Conservation (phyloP, 495 filamentous ascomycete genomes). For the Talaromyces ruber region DNA sequence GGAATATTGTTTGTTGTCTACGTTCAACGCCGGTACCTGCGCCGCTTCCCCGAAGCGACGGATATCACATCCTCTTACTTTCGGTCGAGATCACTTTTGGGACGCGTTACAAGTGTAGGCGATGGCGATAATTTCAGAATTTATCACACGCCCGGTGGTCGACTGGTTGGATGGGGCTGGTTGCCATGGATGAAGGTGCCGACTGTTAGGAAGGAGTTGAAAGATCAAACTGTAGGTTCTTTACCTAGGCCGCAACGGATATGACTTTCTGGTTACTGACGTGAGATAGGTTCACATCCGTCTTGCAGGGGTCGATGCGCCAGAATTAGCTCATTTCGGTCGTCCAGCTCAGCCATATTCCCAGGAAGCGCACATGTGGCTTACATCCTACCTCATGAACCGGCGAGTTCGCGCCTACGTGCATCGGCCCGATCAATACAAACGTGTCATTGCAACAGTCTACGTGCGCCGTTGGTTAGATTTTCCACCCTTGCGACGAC, state of each 20-base stretch:
- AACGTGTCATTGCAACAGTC: slow-evolving; percentile 79
- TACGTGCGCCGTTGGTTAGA: slow-evolving; percentile 57
- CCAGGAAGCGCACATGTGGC: slow-evolving; percentile 69
- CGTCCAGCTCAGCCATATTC: slow-evolving; percentile 76
- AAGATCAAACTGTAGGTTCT: slow-evolving; percentile 63
- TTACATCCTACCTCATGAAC: slow-evolving; percentile 61
- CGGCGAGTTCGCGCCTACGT: slow-evolving; percentile 72
- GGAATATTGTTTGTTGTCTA: slow-evolving; percentile 49
- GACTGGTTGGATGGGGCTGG: slow-evolving; percentile 87
- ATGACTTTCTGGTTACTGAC: neutral
- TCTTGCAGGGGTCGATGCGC: slow-evolving; percentile 86
- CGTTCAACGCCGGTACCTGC: slow-evolving; percentile 55
- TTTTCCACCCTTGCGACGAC: slow-evolving; percentile 47
- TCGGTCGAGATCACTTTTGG: slow-evolving; percentile 65
- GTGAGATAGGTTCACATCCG: slow-evolving; percentile 61
- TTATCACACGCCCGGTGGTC: slow-evolving; percentile 87
- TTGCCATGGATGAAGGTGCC: slow-evolving; percentile 67
- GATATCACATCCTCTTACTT: slow-evolving; percentile 62
- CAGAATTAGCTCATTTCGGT: slow-evolving; percentile 88
- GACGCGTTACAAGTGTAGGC: slow-evolving; percentile 84
- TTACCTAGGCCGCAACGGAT: neutral
- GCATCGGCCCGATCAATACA: slow-evolving; percentile 83
- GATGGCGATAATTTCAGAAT: slow-evolving; percentile 93
- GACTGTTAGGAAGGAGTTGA: slow-evolving; percentile 53
- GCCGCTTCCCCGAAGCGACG: slow-evolving; percentile 66